A percentile compares a stretch with the other conserved stretches of the same genome.
phyloP scores from a whole-genome alignment of 306 rosid species.

The Canavalia gladiata region DNA sequence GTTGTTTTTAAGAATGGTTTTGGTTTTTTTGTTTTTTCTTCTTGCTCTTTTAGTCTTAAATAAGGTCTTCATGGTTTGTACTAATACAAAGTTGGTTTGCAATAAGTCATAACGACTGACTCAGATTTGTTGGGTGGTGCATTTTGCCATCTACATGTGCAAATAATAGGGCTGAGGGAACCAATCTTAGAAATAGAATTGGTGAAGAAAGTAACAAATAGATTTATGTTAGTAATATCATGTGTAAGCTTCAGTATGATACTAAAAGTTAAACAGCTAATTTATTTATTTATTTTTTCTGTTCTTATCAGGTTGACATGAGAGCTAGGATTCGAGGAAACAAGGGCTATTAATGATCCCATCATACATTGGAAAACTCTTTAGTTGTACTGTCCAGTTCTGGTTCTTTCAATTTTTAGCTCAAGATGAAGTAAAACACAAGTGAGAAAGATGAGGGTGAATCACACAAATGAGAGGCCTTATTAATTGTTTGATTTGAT shows the following conservation, averaged over 20 bases:
- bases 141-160: constrained; percentile 1
- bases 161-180: not conserved
- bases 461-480: constrained; percentile 22
- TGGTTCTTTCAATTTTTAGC: constrained; percentile 22
- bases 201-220: constrained; percentile 4
- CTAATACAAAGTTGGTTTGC: constrained; percentile 11
- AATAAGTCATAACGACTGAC: not conserved
- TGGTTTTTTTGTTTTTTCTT: not conserved
- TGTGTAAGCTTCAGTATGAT: constrained; percentile 22
- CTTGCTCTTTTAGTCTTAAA: not conserved
- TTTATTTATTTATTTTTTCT: not conserved
- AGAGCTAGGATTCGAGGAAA: constrained; percentile 72
- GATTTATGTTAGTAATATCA: constrained; percentile 5
- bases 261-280: constrained; percentile 31
- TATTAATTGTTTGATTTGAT: constrained; percentile 39
- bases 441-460: constrained; percentile 32
- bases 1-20: not conserved
- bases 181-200: not conserved
- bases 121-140: not conserved
- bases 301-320: constrained; percentile 61
- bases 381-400: constrained; percentile 1
- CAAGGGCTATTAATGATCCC: constrained; percentile 58
- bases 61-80: not conserved
- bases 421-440: constrained; percentile 36
- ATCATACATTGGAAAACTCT: constrained; percentile 23